phyloP scores from a whole-genome alignment of 805 yeast genomes.

The Ogataea trehalophila region DNA sequence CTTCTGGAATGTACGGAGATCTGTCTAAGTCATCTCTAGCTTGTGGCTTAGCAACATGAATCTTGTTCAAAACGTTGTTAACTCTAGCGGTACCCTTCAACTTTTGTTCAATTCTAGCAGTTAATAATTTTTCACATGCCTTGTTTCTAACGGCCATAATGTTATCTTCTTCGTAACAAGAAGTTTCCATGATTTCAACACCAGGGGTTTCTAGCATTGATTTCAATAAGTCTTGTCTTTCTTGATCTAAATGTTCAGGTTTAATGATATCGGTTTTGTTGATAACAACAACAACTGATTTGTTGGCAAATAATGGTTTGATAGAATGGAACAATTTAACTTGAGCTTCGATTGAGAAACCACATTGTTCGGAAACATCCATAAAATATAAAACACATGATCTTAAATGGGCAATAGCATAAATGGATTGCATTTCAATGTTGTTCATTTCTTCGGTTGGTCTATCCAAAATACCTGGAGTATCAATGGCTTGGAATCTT shows the following conservation, averaged over 20 bases:
- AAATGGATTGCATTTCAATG: conserved; percentile 98
- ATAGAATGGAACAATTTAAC: conserved; percentile 95
- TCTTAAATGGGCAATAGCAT: conserved; percentile 97
- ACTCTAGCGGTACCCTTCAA: conserved; percentile 89
- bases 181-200: conserved; percentile 88
- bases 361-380: conserved; percentile 99
- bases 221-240: conserved; percentile 65
- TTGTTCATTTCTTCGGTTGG: conserved; percentile 99
- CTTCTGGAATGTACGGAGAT: conserved; percentile 78
- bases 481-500: conserved; percentile 97
- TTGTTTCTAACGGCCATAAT: conserved; percentile 94
- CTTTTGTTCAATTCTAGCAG: conserved; percentile 95
- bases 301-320: conserved; percentile 95
- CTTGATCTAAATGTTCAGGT: conserved; percentile 76
- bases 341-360: conserved; percentile 95
- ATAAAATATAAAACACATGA: conserved; percentile 95
- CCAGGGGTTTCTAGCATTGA: conserved; percentile 64
- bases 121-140: conserved; percentile 94
- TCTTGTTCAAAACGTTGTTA: conserved; percentile 84
- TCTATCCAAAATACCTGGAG: conserved; percentile 97
- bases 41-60: conserved; percentile 89
- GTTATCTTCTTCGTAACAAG: conserved; percentile 91
- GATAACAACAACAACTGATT: conserved; percentile 90
- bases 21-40: conserved; percentile 83
- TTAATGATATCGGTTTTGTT: conserved; percentile 90